Conservation (phyloP, 2,329 filamentous ascomycete species). For the Scedosporium minutisporum region DNA sequence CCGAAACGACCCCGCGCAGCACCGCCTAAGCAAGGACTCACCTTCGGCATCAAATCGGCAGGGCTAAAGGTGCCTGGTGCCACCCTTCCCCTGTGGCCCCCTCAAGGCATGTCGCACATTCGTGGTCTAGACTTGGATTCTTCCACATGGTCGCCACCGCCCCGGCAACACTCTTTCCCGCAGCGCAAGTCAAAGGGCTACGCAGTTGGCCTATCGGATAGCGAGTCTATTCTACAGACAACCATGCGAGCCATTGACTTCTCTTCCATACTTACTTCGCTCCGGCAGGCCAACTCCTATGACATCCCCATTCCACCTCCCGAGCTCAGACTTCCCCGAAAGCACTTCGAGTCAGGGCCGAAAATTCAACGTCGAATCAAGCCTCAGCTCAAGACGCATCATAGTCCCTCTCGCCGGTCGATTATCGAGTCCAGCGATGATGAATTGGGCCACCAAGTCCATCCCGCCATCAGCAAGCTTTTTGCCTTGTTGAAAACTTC, state of each 20-base stretch:
- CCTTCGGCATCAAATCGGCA: conserved; percentile 33
- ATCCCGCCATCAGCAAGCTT: conserved; percentile 51
- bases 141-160: background rate
- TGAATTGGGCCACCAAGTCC: conserved; percentile 26
- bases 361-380: conserved; percentile 41
- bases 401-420: conserved; percentile 4
- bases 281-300: conserved; percentile 21
- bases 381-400: conserved; percentile 30
- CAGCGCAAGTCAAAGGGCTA: conserved; percentile 40
- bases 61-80: conserved; percentile 56
- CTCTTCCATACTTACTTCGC: conserved; percentile 15
- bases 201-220: conserved; percentile 25
- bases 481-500: conserved; percentile 49
- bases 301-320: conserved; percentile 34
- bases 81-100: conserved; percentile 62
- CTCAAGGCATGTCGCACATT: conserved; percentile 53
- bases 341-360: conserved; percentile 48
- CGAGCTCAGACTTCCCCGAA: conserved; percentile 43
- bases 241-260: conserved; percentile 19
- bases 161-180: background rate
- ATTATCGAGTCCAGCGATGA: conserved; percentile 22
- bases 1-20: conserved; percentile 29
- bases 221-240: conserved; percentile 33
- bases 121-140: conserved; percentile 30
- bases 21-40: conserved; percentile 22